Conservation (phyloP, 495 filamentous ascomycete genomes). For the Xanthoparmelia taractica region DNA sequence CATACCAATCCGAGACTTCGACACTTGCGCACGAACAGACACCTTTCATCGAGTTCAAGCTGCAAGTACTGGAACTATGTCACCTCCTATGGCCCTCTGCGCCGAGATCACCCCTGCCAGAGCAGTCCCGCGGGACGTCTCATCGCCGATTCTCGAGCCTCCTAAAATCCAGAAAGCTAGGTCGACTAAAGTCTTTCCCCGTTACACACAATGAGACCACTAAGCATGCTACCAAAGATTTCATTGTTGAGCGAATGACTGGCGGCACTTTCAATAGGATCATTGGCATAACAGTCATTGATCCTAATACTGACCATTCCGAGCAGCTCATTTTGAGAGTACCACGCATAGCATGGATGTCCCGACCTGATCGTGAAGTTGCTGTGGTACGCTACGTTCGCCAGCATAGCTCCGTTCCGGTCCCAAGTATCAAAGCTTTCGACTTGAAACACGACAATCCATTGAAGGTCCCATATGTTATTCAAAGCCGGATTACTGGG, state of each 20-base stretch:
- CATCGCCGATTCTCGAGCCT: background rate
- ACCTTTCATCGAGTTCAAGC: background rate
- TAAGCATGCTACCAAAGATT: background rate
- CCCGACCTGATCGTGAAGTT: conserved; percentile 36
- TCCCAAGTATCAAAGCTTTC: conserved; percentile 40
- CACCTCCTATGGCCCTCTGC: background rate
- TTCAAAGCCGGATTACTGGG: conserved; percentile 9
- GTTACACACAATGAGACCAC: background rate
- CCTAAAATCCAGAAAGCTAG: background rate
- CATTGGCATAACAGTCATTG: background rate
- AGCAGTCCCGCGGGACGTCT: background rate
- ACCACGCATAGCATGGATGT: conserved; percentile 6
- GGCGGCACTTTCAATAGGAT: conserved; percentile 9
- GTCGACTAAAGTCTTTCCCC: background rate
- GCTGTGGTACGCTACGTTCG: conserved; percentile 41
- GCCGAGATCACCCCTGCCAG: background rate
- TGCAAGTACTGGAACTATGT: background rate
- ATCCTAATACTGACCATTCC: background rate
- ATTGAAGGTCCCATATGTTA: conserved; percentile 3
- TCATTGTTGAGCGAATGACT: background rate
- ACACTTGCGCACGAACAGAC: background rate
- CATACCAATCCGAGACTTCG: conserved; percentile 3
- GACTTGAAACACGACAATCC: conserved; percentile 31
- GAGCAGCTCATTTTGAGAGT: background rate
- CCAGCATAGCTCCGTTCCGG: conserved; percentile 38